A percentile compares a stretch with the other conserved stretches of the same genome.
Conservation (phyloP, 495 filamentous ascomycete genomes). For the Talaromyces proteolyticus region DNA sequence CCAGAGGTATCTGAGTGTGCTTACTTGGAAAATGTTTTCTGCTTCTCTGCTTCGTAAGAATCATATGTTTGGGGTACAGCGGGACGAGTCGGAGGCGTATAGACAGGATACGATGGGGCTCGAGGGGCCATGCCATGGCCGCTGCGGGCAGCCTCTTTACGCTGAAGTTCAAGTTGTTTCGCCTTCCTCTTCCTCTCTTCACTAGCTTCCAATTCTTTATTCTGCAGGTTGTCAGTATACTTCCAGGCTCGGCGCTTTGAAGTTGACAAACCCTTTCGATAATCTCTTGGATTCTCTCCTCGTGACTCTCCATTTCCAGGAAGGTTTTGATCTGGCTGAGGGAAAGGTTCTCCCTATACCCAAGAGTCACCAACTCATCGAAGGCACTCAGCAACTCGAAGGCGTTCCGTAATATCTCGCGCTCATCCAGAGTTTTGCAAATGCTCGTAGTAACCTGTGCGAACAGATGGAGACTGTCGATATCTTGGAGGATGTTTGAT, state of each 20-base stretch:
- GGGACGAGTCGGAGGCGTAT: slow-evolving; percentile 73
- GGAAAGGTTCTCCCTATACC: slow-evolving; percentile 92
- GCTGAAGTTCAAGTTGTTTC: slow-evolving; percentile 96
- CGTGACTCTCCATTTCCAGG: slow-evolving; percentile 97
- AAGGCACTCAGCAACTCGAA: slow-evolving; percentile 94
- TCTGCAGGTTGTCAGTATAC: slow-evolving; percentile 40
- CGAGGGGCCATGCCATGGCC: slow-evolving; percentile 55
- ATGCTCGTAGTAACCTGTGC: slow-evolving; percentile 94
- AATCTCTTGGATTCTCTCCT: slow-evolving; percentile 97
- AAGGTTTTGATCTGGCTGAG: slow-evolving; percentile 97
- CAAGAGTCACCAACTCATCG: slow-evolving; percentile 90
- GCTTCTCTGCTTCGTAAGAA: slow-evolving; percentile 93
- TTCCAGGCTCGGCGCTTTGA: background rate
- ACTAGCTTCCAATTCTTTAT: slow-evolving; percentile 96
- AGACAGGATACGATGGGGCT: slow-evolving; percentile 78
- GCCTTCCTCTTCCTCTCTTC: slow-evolving; percentile 97
- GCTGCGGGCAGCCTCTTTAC: slow-evolving; percentile 75
- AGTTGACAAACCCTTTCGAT: slow-evolving; percentile 71
- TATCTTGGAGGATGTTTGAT: slow-evolving; percentile 98
- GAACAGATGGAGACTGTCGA: slow-evolving; percentile 94
- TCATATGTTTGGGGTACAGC: slow-evolving; percentile 78
- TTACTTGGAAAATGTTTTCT: slow-evolving; percentile 72
- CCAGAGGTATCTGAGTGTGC: slow-evolving; percentile 11
- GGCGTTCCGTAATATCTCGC: slow-evolving; percentile 88
- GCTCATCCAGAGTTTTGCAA: slow-evolving; percentile 92